phyloP scores from a whole-genome alignment of 2,329 filamentous ascomycete species.

The Arthrinium phaeospermum region DNA sequence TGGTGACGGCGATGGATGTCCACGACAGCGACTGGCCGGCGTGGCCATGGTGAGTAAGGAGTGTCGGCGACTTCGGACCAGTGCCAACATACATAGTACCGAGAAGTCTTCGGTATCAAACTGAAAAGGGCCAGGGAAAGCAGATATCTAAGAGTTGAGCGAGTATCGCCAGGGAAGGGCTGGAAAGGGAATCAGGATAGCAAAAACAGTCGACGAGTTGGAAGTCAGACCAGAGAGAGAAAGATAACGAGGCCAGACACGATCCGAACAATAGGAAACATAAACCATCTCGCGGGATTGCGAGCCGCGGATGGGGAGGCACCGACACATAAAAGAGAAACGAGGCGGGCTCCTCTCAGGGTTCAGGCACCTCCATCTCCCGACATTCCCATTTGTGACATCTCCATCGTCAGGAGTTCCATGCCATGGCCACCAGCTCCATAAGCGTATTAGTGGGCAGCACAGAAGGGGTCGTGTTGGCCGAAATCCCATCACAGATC shows the following conservation, averaged over 20 bases:
- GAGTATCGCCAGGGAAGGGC: background rate
- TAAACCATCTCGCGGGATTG: background rate
- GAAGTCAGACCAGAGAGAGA: background rate
- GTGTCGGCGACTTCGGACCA: background rate
- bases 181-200: background rate
- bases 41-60: background rate
- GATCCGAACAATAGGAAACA: background rate
- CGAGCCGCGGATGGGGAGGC: background rate
- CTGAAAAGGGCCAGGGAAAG: background rate
- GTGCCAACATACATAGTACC: background rate
- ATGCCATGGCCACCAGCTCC: conserved; percentile 3
- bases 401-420: background rate
- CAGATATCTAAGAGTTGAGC: background rate
- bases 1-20: background rate
- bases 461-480: background rate
- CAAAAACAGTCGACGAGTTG: no score
- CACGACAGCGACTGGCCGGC: conserved; percentile 5
- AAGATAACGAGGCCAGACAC: background rate
- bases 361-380: background rate
- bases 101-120: background rate
- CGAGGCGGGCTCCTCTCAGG: background rate
- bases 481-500: background rate
- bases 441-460: background rate
- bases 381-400: background rate
- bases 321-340: conserved; percentile 2